Evolutionary conservation across 345 rosid species (phyloP), one percentile per base, ranked within the genome.

Genomic region (Populus davidiana): DNA sequence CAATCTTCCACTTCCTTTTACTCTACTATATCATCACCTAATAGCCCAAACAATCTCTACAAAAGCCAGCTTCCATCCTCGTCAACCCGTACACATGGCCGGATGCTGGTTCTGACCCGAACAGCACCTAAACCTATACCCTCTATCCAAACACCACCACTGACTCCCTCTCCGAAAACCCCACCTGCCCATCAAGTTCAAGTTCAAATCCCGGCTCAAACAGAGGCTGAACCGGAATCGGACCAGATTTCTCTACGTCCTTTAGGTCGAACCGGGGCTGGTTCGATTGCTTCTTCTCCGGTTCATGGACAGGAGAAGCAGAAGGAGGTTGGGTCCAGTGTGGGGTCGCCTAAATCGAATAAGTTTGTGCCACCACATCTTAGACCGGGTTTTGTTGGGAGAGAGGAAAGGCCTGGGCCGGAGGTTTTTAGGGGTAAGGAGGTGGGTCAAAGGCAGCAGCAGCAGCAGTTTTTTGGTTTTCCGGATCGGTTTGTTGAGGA

Each of bases 361-460:
- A 84, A 86, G 78, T 94, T 94, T 56, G 91, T 94, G 69, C 97
- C 98, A 39, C 98, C 98, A 68, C 97, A 94, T 90, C 98, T 94
- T 39, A 90, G 98, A 81, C 98, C 97, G 25, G 96, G 96, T 11
- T 92, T 91, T 69, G 83, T 71, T 12, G 89, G 90, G 9, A 91
- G 78, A 75, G 89, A 92, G 79, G 93, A 88, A 83, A 87, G 75
- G 75, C 92, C 89, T 5, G 85, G 72, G 10, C 79, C 77, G 17
- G 83, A 82, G 75, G 81, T 79, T 27, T 52, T 41, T 17, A 77
- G 72, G 47, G 79, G 72, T 35, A 78, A 78, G 72, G 81, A 78
- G 54, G 41, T 29, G 16, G 69, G 6, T 64, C 76, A 78, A 9
- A 64, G 79, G 80, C 88, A 72, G 61, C 80, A 47, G 8, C 80